Evolutionary conservation across 2,329 filamentous ascomycete species (phyloP).

Genomic region (Trichoderma guizhouense): DNA sequence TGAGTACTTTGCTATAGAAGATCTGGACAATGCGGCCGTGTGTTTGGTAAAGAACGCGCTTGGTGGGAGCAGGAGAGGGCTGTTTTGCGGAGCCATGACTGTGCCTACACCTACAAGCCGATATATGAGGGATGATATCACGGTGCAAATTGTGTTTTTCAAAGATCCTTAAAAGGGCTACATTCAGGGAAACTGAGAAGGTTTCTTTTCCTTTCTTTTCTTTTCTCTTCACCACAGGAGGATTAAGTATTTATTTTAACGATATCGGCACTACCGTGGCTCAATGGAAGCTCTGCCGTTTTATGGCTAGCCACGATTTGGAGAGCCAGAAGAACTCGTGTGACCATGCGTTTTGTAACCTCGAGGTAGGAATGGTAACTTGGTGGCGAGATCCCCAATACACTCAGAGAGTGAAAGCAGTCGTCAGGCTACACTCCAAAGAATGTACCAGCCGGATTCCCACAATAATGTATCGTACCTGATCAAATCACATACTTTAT

Average conservation of each 20-base stretch:
- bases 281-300: background rate
- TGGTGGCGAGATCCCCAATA: background rate
- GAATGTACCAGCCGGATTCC: background rate
- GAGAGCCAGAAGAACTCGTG: background rate
- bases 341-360: background rate
- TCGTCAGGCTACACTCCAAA: background rate
- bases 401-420: background rate
- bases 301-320: background rate
- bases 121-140: slow-evolving; percentile 67
- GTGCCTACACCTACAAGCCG: slow-evolving; percentile 68
- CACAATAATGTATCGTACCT: background rate
- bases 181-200: no score
- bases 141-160: slow-evolving; percentile 76
- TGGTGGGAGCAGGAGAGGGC: slow-evolving; percentile 69
- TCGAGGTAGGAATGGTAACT: background rate
- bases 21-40: slow-evolving; percentile 72
- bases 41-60: slow-evolving; percentile 79
- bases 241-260: background rate
- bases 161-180: slow-evolving; percentile 18
- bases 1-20: slow-evolving; percentile 69
- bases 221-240: background rate
- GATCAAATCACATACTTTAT: background rate
- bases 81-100: slow-evolving; percentile 70
- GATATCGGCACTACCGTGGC: background rate
- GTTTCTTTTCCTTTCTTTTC: no score